Percentiles rank a stretch among this genome's conserved stretches.
Evolutionary conservation across 805 yeast genomes (phyloP).

Genomic region (Pichia nanzhaoensis): DNA sequence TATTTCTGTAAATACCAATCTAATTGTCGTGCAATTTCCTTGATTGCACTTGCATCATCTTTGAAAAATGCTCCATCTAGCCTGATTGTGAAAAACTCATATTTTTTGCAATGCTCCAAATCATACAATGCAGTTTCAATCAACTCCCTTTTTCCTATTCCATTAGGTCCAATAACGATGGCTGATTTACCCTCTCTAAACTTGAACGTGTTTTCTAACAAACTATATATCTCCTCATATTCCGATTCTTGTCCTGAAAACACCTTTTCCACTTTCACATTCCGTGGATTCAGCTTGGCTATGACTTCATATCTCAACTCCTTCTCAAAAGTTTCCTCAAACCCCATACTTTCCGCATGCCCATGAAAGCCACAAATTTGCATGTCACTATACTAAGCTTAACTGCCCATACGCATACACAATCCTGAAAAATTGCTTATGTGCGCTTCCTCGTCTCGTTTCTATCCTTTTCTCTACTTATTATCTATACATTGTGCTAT

Average conservation of each 20-base stretch:
- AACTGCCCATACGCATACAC: no score
- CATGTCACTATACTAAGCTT: no score
- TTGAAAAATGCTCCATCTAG: slow-evolving; percentile 67
- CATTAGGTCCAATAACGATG: slow-evolving; percentile 72
- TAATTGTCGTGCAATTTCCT: slow-evolving; percentile 80
- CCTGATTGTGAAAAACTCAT: slow-evolving; percentile 54
- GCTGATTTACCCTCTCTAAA: slow-evolving; percentile 77
- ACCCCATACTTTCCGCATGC: background rate
- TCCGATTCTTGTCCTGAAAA: slow-evolving; percentile 31
- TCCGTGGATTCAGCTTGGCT: slow-evolving; percentile 17
- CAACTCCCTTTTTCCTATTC: slow-evolving; percentile 66
- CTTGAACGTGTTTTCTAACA: slow-evolving; percentile 58
- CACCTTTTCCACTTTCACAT: slow-evolving; percentile 12
- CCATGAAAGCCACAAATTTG: no score
- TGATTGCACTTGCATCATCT: slow-evolving; percentile 72
- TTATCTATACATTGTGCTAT: no score
- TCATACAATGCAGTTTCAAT: slow-evolving; percentile 49
- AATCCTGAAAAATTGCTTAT: no score
- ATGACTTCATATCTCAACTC: slow-evolving; percentile 8
- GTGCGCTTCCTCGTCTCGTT: no score
- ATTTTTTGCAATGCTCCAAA: slow-evolving; percentile 34
- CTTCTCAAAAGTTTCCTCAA: background rate
- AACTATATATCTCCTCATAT: slow-evolving; percentile 44
- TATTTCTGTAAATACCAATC: slow-evolving; percentile 35
- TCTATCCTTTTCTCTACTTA: no score